Evolutionary conservation across 2,329 filamentous ascomycete genomes (phyloP), one percentile per base, ranked within the genome.

Genomic region (Verticillium isaacii): DNA sequence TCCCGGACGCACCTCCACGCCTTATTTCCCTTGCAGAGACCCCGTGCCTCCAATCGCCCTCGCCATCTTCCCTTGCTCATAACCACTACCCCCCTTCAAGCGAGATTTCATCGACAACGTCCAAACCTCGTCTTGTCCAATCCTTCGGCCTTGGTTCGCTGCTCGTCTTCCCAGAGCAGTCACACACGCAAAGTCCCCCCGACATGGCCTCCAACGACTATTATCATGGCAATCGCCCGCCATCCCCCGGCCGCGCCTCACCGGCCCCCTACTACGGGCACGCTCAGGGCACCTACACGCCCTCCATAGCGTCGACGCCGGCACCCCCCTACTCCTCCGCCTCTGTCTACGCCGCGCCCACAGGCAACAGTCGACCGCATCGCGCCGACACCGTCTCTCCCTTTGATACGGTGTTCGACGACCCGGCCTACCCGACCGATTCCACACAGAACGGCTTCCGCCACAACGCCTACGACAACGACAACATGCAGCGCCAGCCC

Each of bases 351-450:
- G 61, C 61, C 61, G 55, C 29, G 29, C 55, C 56, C 56, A 61
- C 32, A 23, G 36, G 29, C 39, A 60, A 36, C 11, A 60, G 70
- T 56, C 73, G 72, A 32, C 74, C 74, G 58, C 71, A 72, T 37
- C 70, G 73, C 62, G 73, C 73, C 32, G 73, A 71, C 56, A 67
- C 76, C 68, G 68, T 82, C 19, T 83, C 85, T 23, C 87, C 88
- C 11, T 89, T 89, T 71, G 84, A 86, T 60, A 84, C 83, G 57
- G 85, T 87, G 61, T 90, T 90, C 72, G 87, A 89, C 73, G 88
- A 90, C 72, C 80, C 87, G 74, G 81, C 82, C 62, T 89, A 90
- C 70, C 85, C 86, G 61, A 77, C 82, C 58, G 80, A 80, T 68
- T 75, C 80, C n/a, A 68, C 63, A 1, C 64, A 66, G 60, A 60